Evolutionary conservation across 2,329 filamentous ascomycete genomes (phyloP).

Genomic region (Emmonsiellopsis sp.): DNA sequence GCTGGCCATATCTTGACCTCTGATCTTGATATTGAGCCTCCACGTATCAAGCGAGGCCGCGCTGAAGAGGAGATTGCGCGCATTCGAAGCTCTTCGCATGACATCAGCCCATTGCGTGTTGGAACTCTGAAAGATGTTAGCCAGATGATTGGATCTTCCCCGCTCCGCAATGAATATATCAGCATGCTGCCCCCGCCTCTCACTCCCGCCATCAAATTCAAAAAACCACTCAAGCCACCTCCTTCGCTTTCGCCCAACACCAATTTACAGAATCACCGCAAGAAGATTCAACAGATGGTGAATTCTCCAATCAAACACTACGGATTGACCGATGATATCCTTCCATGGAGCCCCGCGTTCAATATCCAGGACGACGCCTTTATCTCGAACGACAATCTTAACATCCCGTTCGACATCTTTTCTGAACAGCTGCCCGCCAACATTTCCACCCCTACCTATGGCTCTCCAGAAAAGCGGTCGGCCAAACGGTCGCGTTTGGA

Average conservation of each 20-base stretch:
- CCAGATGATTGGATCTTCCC: constrained; percentile 54
- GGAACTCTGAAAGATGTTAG: constrained; percentile 33
- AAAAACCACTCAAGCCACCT: constrained; percentile 54
- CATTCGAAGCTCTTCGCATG: constrained; percentile 83
- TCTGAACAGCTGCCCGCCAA: constrained; percentile 32
- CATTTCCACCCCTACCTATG: constrained; percentile 30
- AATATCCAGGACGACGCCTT: constrained; percentile 41
- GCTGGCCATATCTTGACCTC: constrained; percentile 60
- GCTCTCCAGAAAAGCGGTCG: constrained; percentile 49
- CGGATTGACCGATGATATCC: constrained; percentile 29
- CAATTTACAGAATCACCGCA: constrained; percentile 78
- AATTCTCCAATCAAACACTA: constrained; percentile 58
- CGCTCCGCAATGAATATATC: constrained; percentile 49
- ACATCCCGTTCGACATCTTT: constrained; percentile 50
- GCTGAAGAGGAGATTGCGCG: constrained; percentile 94
- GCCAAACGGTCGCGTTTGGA: constrained; percentile 43
- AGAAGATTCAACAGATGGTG: constrained; percentile 70
- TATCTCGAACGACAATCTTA: constrained; percentile 29
- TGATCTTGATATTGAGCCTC: constrained; percentile 64
- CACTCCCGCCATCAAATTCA: constrained; percentile 77
- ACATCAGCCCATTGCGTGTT: constrained; percentile 60
- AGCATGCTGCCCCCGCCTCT: constrained; percentile 63
- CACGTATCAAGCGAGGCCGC: constrained; percentile 74
- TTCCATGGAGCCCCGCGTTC: constrained; percentile 41
- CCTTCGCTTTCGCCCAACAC: constrained; percentile 87